Conservation (phyloP, 768 basidiomycete genomes). For the Hypsizygus marmoreus region DNA sequence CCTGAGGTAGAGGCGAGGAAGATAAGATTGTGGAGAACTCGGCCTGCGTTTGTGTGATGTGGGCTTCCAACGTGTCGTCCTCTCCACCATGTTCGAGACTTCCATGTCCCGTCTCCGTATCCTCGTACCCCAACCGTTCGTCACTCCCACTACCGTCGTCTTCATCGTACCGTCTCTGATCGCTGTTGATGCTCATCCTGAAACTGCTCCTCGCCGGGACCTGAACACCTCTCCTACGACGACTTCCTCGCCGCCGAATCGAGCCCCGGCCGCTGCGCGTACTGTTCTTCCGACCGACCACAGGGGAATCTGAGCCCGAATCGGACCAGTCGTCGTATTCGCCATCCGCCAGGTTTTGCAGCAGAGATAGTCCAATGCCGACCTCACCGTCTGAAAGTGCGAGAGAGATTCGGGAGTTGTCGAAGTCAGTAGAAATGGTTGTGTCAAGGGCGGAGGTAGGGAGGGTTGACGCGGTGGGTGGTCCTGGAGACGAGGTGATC, state of each 20-base stretch:
- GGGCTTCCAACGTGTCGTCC: slow-evolving; percentile 12
- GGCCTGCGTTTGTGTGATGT: slow-evolving; percentile 10
- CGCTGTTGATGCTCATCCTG: slow-evolving; percentile 25
- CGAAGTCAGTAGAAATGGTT: slow-evolving; percentile 27
- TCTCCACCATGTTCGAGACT: neutral
- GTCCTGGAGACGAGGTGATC: neutral
- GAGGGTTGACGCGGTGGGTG: neutral
- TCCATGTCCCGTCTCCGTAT: slow-evolving; percentile 19
- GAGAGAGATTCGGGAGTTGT: slow-evolving; percentile 31
- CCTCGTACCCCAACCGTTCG: slow-evolving; percentile 20
- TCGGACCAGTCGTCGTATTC: slow-evolving; percentile 31
- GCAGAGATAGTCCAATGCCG: slow-evolving; percentile 69
- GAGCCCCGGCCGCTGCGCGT: too few relatives aligned
- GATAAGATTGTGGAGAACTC: neutral
- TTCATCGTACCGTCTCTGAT: slow-evolving; percentile 20
- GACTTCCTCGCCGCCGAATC: slow-evolving; percentile 11
- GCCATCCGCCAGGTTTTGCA: slow-evolving; percentile 48
- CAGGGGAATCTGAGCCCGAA: slow-evolving; percentile 27
- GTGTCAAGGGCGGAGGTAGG: slow-evolving; percentile 2
- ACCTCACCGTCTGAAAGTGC: slow-evolving; percentile 58
- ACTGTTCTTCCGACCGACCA: too few relatives aligned
- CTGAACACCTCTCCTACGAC: slow-evolving; percentile 12
- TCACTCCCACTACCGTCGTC: slow-evolving; percentile 12
- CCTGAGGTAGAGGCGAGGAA: neutral
- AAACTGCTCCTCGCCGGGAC: slow-evolving; percentile 12